Conservation (phyloP, 2,329 filamentous ascomycete genomes). For the Epichloe uncinata region DNA sequence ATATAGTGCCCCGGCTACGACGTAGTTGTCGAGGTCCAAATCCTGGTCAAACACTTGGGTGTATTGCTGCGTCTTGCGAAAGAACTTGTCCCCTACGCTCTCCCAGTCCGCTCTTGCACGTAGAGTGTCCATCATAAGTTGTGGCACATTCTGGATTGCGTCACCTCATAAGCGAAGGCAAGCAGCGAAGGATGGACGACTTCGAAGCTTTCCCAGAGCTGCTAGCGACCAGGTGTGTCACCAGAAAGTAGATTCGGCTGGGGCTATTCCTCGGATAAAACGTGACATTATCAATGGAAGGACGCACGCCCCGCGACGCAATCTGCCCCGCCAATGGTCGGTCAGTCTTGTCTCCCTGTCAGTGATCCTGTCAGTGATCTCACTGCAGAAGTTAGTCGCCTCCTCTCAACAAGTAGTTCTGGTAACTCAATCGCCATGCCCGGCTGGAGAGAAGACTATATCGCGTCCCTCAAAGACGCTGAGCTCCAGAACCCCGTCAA, state of each 20-base stretch:
- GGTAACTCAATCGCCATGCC: conserved; percentile 30
- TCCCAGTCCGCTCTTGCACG: conserved; percentile 84
- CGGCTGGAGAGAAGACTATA: conserved; percentile 73
- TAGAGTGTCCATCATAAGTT: conserved; percentile 37
- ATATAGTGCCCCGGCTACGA: conserved; percentile 83
- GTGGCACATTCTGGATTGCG: conserved; percentile 7
- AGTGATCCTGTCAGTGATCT: not conserved
- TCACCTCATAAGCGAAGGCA: not conserved
- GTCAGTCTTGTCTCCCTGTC: not conserved
- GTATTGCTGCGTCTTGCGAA: conserved; percentile 89
- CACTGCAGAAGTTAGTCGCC: too few species aligned
- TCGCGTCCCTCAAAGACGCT: conserved; percentile 60
- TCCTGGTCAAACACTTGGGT: conserved; percentile 86
- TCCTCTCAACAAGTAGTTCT: not conserved
- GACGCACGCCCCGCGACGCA: too few species aligned
- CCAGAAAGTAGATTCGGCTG: not conserved
- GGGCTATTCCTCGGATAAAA: conserved; percentile 21
- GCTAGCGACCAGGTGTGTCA: too few species aligned
- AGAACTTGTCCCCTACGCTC: conserved; percentile 83
- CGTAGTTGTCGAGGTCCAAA: conserved; percentile 87
- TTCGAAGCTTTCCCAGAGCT: not conserved
- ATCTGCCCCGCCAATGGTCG: not conserved
- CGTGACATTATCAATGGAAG: not conserved
- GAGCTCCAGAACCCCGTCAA: conserved; percentile 50
- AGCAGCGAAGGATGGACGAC: not conserved